Base-by-base conservation (phyloP, 1,284 basidiomycete species). In the Moesziomyces parantarcticus region DNA sequence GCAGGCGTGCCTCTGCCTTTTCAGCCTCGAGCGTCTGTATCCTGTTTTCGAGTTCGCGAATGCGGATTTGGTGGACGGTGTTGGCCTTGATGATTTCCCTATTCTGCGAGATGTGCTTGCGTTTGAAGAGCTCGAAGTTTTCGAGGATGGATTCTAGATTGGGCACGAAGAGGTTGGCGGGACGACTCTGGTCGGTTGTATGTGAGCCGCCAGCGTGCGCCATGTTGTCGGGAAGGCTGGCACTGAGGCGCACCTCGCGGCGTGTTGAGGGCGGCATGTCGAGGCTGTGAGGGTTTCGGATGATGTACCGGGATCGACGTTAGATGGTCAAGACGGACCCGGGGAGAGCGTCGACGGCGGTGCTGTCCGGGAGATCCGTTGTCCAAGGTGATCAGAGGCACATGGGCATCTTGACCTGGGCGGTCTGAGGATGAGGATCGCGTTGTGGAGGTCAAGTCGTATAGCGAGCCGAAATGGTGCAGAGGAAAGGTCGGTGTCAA, bases 91-190 rank as follows among this genome's bases (percentile, higher is more conserved):
- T 81, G 58, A 83, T 76, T 41, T 83, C 79, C 34, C 81, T 64
- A 46, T 83, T 83, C 49, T 83, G 81, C 13, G 78, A 69, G 16
- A 81, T 79, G 55, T 83, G 81, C 60, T 83, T 83, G 20, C 81
- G 79, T 46, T 77, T 79, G 60, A 79, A 65, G 20, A 58, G 79
- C 55, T 82, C 79, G 57, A 82, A 80, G 53, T 82, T 75, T 9
- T 78, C 77, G 20, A 82, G 68, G 57, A 82, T 79, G 58, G 77
- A 60, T 20, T 80, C 80, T 44, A 82, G 62, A 50, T 75, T 76
- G 46, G 74, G 61, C 14, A 67, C 34, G 61, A 77, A 25, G 44
- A 59, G 34, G 39, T 26, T 47, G 13, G 61, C 57, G 29, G 68
- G 59, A 45, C 75, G 58, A 43, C 55, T 66, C 18, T 75, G 13